Evolutionary conservation across 805 yeast genomes (phyloP), one percentile per base, ranked within the genome.

Genomic region (Candida ficus): DNA sequence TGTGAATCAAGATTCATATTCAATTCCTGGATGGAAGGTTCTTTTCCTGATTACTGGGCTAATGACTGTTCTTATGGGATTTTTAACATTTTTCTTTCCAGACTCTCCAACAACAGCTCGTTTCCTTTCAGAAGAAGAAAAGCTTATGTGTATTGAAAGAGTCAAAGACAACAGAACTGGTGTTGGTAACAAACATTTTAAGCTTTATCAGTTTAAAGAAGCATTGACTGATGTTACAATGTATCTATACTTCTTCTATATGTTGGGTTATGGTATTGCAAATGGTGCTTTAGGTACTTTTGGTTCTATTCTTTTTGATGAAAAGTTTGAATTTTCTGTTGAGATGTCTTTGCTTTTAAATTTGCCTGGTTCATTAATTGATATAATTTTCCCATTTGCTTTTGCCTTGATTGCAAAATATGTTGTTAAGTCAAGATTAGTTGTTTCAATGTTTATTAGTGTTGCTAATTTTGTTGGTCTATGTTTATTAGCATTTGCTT

Each of bases 41-140:
- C 56, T 80, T 4, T 83, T 72, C 54, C 61, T 83, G 35, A 64
- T 80, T 23, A 70, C 75, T 31, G 95, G 93, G 13, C 55, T 67
- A 7, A 66, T 77, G 42, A 80, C 87, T 3, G 57, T 79, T 7
- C 52, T 71, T 10, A 51, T 76, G 13, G 26, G 28, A 12, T 84
- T 83, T 6, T 38, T 71, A 10, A 39, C 69, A 10, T 64, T 77
- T 43, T 57, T 58, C 33, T 47, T 75, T 39, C 85, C 86, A 13
- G 79, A 76, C 47, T 57, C 64, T 26, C 86, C 87, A 30, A 62
- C 65, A 16, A 57, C 59, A 20, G 76, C 78, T 4, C 67, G 73
- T 67, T 68, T 68, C 41, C 59, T 70, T 43, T 61, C 58, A 12
- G 70, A 68, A 20, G 66, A 67, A 41, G 83, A 75, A 52, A 70